Conservation (phyloP, 495 filamentous ascomycete genomes). For the Articulospora tetracladia region DNA sequence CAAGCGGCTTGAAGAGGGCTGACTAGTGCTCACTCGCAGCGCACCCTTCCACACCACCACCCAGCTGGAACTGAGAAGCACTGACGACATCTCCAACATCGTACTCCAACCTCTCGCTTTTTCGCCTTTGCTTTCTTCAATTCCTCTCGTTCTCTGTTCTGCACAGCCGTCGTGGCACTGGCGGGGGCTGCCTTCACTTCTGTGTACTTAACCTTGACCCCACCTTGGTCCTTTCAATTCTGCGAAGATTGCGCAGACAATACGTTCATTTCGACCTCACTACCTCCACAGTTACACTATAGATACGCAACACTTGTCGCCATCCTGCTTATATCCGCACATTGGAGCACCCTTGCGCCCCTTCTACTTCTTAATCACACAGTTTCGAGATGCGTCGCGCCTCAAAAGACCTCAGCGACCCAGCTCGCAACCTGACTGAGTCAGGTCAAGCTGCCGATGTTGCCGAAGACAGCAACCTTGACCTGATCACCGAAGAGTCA, state of each 20-base stretch:
- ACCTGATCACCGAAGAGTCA: constrained; percentile 25
- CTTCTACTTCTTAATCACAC: neutral
- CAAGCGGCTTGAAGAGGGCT: neutral
- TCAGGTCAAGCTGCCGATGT: constrained; percentile 23
- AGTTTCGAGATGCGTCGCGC: constrained; percentile 25
- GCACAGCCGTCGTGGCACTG: constrained; percentile 6
- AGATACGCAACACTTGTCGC: neutral
- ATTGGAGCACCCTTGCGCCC: neutral
- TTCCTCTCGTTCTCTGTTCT: constrained; percentile 5
- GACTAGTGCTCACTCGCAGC: neutral
- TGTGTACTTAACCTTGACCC: neutral
- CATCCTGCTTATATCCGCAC: neutral
- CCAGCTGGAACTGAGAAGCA: neutral
- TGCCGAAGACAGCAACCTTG: constrained; percentile 30
- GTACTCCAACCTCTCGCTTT: constrained; percentile 11
- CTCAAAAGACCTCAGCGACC: constrained; percentile 25
- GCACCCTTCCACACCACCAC: neutral
- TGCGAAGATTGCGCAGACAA: constrained; percentile 6
- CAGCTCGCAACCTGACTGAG: constrained; percentile 29
- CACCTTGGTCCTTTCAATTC: constrained; percentile 7
- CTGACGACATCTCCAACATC: constrained; percentile 5
- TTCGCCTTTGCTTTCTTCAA: constrained; percentile 10
- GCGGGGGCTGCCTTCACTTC: neutral
- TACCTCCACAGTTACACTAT: neutral
- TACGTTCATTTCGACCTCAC: constrained; percentile 12